These are phyloP conservation scores for Psilocybe azurescens DNA, from an alignment of 768 basidiomycete genomes.

Conservation along the genomic window DNA sequence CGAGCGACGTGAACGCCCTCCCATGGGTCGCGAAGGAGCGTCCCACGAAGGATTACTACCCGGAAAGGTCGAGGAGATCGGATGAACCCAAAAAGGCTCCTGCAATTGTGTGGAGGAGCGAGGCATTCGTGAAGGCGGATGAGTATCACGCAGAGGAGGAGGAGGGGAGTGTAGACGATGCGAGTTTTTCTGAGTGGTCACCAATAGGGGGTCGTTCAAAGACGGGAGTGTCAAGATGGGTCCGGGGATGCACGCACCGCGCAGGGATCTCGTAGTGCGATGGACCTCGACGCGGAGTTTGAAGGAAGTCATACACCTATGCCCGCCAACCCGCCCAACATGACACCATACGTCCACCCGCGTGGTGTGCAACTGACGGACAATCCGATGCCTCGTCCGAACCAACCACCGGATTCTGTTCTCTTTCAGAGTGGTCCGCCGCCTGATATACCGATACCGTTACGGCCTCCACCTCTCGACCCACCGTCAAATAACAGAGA, in stretches of 20 bases:
- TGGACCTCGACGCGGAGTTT: slow-evolving; percentile 16
- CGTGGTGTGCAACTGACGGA: neutral
- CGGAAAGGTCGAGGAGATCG: slow-evolving; percentile 30
- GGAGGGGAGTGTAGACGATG: neutral
- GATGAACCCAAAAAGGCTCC: slow-evolving; percentile 25
- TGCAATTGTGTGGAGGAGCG: slow-evolving; percentile 29
- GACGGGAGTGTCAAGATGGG: neutral
- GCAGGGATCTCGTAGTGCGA: slow-evolving; percentile 1
- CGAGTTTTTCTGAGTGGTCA: neutral
- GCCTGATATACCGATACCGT: neutral
- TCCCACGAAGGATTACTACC: slow-evolving; percentile 50
- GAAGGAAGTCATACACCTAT: slow-evolving; percentile 10
- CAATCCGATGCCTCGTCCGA: neutral
- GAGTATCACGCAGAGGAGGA: neutral
- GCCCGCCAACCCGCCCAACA: neutral
- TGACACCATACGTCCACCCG: neutral
- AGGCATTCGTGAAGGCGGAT: neutral
- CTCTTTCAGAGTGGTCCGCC: slow-evolving; percentile 2
- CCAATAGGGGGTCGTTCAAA: too few species aligned
- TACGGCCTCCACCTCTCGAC: neutral
- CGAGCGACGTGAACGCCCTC: slow-evolving; percentile 39
- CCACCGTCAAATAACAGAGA: neutral
- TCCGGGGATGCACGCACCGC: slow-evolving; percentile 10
- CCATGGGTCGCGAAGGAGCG: slow-evolving; percentile 50
- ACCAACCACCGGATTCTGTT: neutral